Evolutionary conservation across 108 stramenopile genomes (phyloP), one percentile per base, ranked within the genome.

Genomic region (Nitzschia sp.): DNA sequence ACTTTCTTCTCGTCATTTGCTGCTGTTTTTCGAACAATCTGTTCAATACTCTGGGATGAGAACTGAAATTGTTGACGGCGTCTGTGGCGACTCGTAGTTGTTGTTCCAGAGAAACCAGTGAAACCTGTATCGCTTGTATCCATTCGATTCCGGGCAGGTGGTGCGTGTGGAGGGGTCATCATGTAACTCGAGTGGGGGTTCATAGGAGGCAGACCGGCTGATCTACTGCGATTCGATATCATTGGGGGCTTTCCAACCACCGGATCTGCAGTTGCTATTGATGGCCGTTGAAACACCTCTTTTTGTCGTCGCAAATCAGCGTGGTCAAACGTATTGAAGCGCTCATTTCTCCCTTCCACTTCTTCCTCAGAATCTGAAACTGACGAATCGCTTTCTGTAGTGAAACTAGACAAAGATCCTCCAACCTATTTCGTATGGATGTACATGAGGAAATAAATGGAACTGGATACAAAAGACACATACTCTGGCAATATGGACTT

Each of bases 51-150:
- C n/a, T 59, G 39, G 8, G 21, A n/a, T 9, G 69, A 59, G 50
- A 69, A 69, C 0, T 58, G 44, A 19, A 59, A 58, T 51, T 69
- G 69, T n/a, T 51, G 41, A 14, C n/a, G 22, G n/a, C 69, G 34
- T 39, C 69, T 34, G 37, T 69, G 69, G 8, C 57, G 57, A 51
- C 69, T 69, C 12, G 69, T 40, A 29, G 34, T 69, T n/a, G 57
- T 50, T 8, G 69, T 60, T 11, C 43, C 43, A 24, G 67, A 67
- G 14, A 24, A 24, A 3, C 38, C n/a, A 26, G 67, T 44, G 50
- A 39, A 57, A 8, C 50, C 41, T 2, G 22, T 57, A 51, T 34
- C 29, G 5, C 29, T 34, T 34, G 57, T 69, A 41, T 69, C 69
- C 12, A 50, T 21, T 8, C 69, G 57, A 22, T 57, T 12, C 19